Evolutionary conservation across 768 basidiomycete species (phyloP).

Genomic region (Podaxis rugospora): DNA sequence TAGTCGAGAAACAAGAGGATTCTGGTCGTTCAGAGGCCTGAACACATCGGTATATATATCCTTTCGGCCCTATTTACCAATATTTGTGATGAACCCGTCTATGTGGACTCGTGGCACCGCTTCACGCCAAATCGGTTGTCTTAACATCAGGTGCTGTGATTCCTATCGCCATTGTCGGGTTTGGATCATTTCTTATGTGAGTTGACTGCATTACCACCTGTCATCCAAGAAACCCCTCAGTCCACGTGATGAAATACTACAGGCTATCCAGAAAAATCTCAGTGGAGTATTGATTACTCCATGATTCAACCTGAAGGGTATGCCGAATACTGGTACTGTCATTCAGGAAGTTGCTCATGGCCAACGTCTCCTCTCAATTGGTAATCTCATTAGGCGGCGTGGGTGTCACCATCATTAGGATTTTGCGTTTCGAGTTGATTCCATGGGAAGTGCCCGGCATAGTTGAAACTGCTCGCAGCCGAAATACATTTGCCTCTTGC

Average conservation of each 20-base stretch:
- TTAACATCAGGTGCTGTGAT: background rate
- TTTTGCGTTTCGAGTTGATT: background rate
- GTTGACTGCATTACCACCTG: background rate
- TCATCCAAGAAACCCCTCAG: conserved; percentile 14
- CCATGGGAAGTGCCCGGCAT: background rate
- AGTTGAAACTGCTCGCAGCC: too few relatives aligned
- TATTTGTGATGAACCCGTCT: conserved; percentile 12
- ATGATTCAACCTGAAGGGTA: background rate
- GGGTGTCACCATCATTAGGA: background rate
- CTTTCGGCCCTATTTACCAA: conserved; percentile 12
- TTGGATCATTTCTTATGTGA: background rate
- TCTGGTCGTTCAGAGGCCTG: background rate
- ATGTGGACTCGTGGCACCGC: background rate
- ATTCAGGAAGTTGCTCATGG: too few relatives aligned
- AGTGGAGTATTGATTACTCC: background rate
- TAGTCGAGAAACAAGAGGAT: conserved; percentile 3
- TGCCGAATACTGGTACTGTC: too few relatives aligned
- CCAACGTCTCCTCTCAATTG: too few relatives aligned
- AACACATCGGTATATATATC: conserved; percentile 7
- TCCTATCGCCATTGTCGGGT: background rate
- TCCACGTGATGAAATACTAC: conserved; percentile 5
- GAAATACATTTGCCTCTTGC: background rate
- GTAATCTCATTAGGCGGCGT: background rate
- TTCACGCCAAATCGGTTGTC: too few relatives aligned
- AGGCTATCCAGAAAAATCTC: conserved; percentile 8